Percentiles rank a stretch among this genome's conserved stretches.
phyloP scores from a whole-genome alignment of 306 rosid genomes.

The Lithocarpus polystachyus region DNA sequence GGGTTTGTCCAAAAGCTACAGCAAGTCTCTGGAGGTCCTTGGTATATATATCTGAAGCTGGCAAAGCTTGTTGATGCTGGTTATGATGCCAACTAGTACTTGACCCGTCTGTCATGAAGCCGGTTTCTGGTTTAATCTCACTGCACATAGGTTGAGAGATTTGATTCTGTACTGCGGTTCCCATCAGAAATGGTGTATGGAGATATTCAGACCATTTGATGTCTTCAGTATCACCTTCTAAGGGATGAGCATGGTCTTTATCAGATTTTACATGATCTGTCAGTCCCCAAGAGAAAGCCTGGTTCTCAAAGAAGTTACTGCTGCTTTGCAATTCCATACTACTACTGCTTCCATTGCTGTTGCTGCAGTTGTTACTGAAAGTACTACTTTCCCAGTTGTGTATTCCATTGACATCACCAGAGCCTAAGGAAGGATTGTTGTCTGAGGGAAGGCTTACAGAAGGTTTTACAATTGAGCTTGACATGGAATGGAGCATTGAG shows the following conservation, averaged over 20 bases:
- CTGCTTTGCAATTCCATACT: constrained; percentile 33
- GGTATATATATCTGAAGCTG: constrained; percentile 48
- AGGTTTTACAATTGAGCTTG: constrained; percentile 43
- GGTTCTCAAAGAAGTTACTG: constrained; percentile 32
- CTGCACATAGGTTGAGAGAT: constrained; percentile 33
- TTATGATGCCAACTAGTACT: constrained; percentile 37
- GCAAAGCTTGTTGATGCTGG: constrained; percentile 42
- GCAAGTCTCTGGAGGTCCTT: constrained; percentile 82
- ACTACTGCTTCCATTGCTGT: constrained; percentile 39
- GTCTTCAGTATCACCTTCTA: constrained; percentile 44
- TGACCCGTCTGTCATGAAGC: constrained; percentile 31
- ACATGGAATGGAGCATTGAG: constrained; percentile 37
- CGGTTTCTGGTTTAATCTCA: constrained; percentile 55
- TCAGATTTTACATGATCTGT: constrained; percentile 41
- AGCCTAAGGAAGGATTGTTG: constrained; percentile 33
- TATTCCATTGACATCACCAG: constrained; percentile 34
- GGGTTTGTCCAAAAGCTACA: constrained; percentile 74
- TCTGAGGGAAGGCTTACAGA: constrained; percentile 49
- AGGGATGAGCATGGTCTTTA: constrained; percentile 21
- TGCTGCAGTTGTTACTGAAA: constrained; percentile 26
- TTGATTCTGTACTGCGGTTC: constrained; percentile 39
- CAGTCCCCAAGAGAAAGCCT: constrained; percentile 38
- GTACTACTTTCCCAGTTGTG: constrained; percentile 48
- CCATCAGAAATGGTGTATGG: constrained; percentile 48
- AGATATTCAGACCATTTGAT: constrained; percentile 78